Conservation (phyloP, 106 monocot genomes). For the Acorus calamus region DNA sequence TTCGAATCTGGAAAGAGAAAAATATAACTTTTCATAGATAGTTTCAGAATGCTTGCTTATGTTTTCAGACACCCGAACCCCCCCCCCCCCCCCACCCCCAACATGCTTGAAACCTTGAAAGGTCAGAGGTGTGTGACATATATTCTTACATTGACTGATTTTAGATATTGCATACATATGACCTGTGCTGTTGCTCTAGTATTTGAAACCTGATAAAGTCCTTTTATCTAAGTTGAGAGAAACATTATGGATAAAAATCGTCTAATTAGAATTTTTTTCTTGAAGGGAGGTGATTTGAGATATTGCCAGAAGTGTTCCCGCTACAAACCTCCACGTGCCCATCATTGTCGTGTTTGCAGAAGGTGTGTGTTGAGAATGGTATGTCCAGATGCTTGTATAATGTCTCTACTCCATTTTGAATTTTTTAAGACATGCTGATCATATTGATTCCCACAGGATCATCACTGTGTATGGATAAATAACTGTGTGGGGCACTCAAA, state of each 20-base stretch:
- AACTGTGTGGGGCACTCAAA: conserved; percentile 98
- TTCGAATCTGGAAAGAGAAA: too few relatives aligned
- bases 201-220: too few relatives aligned
- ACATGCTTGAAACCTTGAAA: too few relatives aligned
- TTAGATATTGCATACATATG: too few relatives aligned
- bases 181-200: too few relatives aligned
- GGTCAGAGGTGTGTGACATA: too few relatives aligned
- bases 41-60: too few relatives aligned
- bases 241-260: not conserved
- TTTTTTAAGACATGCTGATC: not conserved
- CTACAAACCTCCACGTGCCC: conserved; percentile 94
- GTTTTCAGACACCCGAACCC: too few relatives aligned
- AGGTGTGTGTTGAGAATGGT: conserved; percentile 98
- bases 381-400: conserved; percentile 10
- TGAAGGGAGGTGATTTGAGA: conserved; percentile 89
- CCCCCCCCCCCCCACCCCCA: too few relatives aligned
- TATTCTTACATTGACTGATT: too few relatives aligned
- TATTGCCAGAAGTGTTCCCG: conserved; percentile 94
- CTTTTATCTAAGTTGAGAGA: not conserved
- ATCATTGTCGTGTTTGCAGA: conserved; percentile 98
- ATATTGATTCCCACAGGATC: conserved; percentile 55
- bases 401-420: not conserved
- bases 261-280: not conserved
- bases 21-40: too few relatives aligned
- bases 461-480: conserved; percentile 99